These are phyloP conservation scores for Stenogyne calaminthoides DNA, from an alignment of 305 asterid genomes.

Conservation along the genomic window DNA sequence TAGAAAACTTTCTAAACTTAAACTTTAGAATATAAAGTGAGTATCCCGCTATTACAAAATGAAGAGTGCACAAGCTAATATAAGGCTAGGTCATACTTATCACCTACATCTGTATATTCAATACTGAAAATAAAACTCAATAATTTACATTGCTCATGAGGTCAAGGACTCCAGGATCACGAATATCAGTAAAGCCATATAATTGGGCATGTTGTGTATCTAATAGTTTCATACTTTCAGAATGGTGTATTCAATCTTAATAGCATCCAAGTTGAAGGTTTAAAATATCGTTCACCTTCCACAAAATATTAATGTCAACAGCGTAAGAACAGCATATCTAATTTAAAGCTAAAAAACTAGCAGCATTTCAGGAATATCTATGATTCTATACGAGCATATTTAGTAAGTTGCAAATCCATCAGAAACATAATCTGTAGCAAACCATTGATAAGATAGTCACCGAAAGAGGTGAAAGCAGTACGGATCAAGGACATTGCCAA, in stretches of 20 bases:
- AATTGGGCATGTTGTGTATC: not conserved
- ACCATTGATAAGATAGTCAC: not conserved
- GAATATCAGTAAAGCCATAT: not conserved
- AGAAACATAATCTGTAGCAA: not conserved
- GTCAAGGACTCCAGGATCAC: slow-evolving; percentile 5
- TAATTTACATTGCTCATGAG: not conserved
- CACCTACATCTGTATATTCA: slow-evolving; percentile 1
- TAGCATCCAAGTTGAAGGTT: slow-evolving; percentile 16
- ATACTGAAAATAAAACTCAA: not conserved
- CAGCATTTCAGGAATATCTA: not conserved
- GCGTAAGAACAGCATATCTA: not conserved
- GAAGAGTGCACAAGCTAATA: not conserved
- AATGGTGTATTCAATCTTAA: slow-evolving; percentile 9
- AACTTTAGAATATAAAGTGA: not conserved
- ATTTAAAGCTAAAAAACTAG: not conserved
- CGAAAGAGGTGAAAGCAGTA: not conserved
- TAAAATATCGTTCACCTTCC: not conserved
- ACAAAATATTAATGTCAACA: slow-evolving; percentile 11
- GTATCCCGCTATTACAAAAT: not conserved
- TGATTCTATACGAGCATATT: not conserved
- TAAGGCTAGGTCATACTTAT: not conserved
- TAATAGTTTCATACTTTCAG: not conserved
- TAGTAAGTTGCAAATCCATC: not conserved
- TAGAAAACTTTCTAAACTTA: not conserved
- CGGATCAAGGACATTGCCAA: slow-evolving; percentile 3